Percentiles rank a stretch among this genome's conserved stretches.
Conservation (phyloP, 2,329 filamentous ascomycete species). For the Scytalidium sp. region DNA sequence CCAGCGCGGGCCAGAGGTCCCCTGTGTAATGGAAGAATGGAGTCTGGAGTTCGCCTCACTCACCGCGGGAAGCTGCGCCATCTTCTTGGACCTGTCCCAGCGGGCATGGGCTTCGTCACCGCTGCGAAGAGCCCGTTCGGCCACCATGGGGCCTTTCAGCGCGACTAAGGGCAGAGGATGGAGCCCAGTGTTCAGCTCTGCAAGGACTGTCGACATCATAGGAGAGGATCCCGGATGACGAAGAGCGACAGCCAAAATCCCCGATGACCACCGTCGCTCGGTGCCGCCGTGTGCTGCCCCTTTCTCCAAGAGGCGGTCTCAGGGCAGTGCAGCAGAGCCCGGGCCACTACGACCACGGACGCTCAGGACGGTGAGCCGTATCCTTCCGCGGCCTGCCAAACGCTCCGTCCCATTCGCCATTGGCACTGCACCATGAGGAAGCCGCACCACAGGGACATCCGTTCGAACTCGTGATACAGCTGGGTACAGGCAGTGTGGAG, state of each 20-base stretch:
- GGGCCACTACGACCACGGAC: no score
- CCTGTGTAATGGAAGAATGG: background rate
- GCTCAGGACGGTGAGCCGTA: background rate
- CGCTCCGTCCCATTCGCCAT: no score
- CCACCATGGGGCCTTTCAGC: background rate
- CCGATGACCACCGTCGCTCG: no score
- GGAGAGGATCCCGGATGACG: background rate
- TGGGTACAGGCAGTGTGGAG: no score
- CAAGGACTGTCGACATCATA: background rate
- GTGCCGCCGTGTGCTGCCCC: no score
- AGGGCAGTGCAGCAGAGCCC: background rate
- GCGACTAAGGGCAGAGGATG: conserved; percentile 2
- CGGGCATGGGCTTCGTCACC: background rate
- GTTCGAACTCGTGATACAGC: no score
- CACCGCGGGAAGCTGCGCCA: background rate
- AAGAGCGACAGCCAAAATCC: background rate
- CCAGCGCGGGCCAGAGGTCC: no score
- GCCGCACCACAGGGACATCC: no score
- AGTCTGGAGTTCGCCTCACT: background rate
- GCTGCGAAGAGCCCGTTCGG: background rate
- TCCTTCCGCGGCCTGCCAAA: no score
- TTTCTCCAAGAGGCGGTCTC: background rate
- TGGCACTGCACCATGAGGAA: no score
- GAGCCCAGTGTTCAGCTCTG: conserved; percentile 4
- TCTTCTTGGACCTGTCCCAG: background rate